Percentiles rank a stretch among this genome's conserved stretches.
These are phyloP conservation scores for Starmerella etchellsii DNA, from an alignment of 805 yeast genomes.

Conservation along the genomic window DNA sequence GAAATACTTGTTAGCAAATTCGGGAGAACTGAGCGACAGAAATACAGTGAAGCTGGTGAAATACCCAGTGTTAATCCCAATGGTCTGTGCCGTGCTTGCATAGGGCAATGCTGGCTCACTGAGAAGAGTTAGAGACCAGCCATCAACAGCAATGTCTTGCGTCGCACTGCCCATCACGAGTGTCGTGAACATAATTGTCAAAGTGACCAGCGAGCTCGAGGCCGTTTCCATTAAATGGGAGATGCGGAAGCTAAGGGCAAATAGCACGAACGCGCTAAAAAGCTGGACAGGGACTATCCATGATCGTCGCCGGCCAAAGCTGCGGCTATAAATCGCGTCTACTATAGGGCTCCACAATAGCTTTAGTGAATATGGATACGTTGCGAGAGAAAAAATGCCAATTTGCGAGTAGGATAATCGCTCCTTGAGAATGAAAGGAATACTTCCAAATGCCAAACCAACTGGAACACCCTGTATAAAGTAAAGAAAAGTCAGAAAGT, in stretches of 20 bases:
- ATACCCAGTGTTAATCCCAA: conserved; percentile 88
- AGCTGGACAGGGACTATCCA: conserved; percentile 93
- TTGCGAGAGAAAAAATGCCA: conserved; percentile 80
- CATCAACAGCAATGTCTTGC: conserved; percentile 97
- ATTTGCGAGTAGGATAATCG: conserved; percentile 76
- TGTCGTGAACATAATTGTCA: conserved; percentile 61
- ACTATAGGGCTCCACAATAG: conserved; percentile 93
- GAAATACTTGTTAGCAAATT: conserved; percentile 78
- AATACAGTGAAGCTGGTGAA: conserved; percentile 85
- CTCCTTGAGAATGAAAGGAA: conserved; percentile 79
- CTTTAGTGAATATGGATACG: conserved; percentile 89
- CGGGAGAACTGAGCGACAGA: conserved; percentile 79
- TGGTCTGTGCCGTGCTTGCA: conserved; percentile 95
- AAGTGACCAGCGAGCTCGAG: conserved; percentile 34
- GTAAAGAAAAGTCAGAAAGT: conserved; percentile 59
- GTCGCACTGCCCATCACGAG: conserved; percentile 87
- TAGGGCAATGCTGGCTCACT: conserved; percentile 66
- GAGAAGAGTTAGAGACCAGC: conserved; percentile 91
- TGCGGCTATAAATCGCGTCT: conserved; percentile 61
- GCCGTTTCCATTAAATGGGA: conserved; percentile 41
- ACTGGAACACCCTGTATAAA: conserved; percentile 93
- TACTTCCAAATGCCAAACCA: conserved; percentile 86
- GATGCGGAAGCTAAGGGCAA: conserved; percentile 48
- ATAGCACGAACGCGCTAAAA: conserved; percentile 56
- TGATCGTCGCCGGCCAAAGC: conserved; percentile 68